A percentile compares a stretch with the other conserved stretches of the same genome.
Evolutionary conservation across 2,329 filamentous ascomycete genomes (phyloP).

Genomic region (Endocalyx cinctus): DNA sequence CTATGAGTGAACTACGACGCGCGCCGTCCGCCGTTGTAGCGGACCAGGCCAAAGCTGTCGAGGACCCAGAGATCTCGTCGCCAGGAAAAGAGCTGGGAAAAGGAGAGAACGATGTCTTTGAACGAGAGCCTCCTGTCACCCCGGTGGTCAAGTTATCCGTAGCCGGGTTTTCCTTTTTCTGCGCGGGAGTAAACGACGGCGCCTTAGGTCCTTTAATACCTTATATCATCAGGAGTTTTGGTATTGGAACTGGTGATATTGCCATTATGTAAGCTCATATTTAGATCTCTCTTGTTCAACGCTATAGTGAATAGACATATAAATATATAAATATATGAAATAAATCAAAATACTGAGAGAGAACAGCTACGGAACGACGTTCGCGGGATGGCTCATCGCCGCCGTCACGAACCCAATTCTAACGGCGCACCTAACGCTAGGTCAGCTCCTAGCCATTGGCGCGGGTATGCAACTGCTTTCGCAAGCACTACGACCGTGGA

Average conservation of each 20-base stretch:
- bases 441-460: slow-evolving; percentile 52
- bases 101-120: slow-evolving; percentile 9
- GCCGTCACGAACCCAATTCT: slow-evolving; percentile 53
- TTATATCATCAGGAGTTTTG: slow-evolving; percentile 54
- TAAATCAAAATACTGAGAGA: no score
- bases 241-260: slow-evolving; percentile 28
- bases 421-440: slow-evolving; percentile 47
- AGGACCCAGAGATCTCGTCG: no score
- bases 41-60: no score
- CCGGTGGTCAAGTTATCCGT: slow-evolving; percentile 45
- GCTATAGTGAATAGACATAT: no score
- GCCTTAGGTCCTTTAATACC: slow-evolving; percentile 59
- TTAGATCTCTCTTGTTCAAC: neutral
- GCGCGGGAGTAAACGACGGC: slow-evolving; percentile 61
- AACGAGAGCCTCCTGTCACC: slow-evolving; percentile 14
- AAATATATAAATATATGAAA: no score
- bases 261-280: slow-evolving; percentile 22
- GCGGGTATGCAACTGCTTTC: slow-evolving; percentile 50
- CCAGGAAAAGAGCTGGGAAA: no score
- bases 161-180: slow-evolving; percentile 59
- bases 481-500: slow-evolving; percentile 52
- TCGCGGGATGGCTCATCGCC: slow-evolving; percentile 55
- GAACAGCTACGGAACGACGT: slow-evolving; percentile 53
- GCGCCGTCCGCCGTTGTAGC: neutral
- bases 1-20: slow-evolving; percentile 17